Conservation (phyloP, 441 rosid genomes). For the Pelargonium australe region DNA sequence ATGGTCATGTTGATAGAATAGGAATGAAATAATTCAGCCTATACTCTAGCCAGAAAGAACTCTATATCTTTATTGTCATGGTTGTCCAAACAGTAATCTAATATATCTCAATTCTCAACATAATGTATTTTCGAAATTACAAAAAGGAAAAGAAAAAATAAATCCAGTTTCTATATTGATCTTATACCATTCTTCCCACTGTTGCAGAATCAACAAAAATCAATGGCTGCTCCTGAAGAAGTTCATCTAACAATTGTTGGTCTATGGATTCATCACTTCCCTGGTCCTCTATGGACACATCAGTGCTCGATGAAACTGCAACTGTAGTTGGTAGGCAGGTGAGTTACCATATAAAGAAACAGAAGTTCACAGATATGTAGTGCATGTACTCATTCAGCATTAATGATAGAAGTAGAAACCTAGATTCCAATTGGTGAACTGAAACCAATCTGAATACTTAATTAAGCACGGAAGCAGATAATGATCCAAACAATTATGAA, state of each 20-base stretch:
- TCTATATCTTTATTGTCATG: no score
- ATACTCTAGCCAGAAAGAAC: no score
- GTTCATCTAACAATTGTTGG: conserved; percentile 23
- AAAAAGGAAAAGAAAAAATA: not conserved
- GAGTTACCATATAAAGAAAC: conserved; percentile 1
- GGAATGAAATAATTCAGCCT: no score
- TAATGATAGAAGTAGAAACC: conserved; percentile 5
- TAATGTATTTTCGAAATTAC: no score
- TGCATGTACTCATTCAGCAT: not conserved
- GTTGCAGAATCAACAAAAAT: conserved; percentile 32
- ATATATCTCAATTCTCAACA: no score
- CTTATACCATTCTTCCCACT: conserved; percentile 30
- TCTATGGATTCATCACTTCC: conserved; percentile 26
- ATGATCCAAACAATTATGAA: not conserved
- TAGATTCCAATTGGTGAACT: not conserved
- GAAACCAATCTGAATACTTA: no score
- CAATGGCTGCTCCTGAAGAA: conserved; percentile 30
- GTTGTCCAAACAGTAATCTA: no score
- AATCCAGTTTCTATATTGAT: not conserved
- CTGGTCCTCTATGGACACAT: conserved; percentile 22
- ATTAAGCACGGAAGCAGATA: no score
- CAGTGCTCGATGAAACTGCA: conserved; percentile 27
- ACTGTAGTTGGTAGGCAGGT: conserved; percentile 14
- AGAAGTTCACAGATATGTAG: conserved; percentile 1
- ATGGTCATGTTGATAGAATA: no score